Conservation (phyloP, 148 eudicot genomes). For the Cornus suecica region DNA sequence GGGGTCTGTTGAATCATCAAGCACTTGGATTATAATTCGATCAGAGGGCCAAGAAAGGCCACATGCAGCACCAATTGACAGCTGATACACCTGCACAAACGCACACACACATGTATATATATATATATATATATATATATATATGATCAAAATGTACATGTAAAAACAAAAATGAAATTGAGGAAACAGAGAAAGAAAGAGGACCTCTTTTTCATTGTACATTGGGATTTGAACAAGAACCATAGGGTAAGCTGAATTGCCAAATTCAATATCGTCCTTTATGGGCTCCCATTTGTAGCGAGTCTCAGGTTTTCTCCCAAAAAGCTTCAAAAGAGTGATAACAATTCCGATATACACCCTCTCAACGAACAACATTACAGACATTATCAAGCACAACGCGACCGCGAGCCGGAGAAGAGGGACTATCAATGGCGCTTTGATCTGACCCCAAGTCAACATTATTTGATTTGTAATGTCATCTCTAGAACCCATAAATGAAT, state of each 20-base stretch:
- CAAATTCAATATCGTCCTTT: slow-evolving; percentile 59
- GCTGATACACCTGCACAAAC: slow-evolving; percentile 17
- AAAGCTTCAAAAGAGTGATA: slow-evolving; percentile 37
- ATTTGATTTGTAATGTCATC: slow-evolving; percentile 33
- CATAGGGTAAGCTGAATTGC: slow-evolving; percentile 49
- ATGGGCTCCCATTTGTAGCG: slow-evolving; percentile 56
- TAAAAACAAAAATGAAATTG: not conserved
- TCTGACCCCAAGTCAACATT: slow-evolving; percentile 42
- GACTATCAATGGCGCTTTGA: slow-evolving; percentile 53
- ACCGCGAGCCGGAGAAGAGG: slow-evolving; percentile 43
- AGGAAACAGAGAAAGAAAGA: slow-evolving; percentile 5
- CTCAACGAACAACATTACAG: slow-evolving; percentile 57
- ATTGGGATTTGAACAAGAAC: slow-evolving; percentile 74
- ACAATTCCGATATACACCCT: slow-evolving; percentile 49
- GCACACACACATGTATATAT: too few relatives aligned
- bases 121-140: slow-evolving; percentile 12
- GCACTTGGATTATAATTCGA: slow-evolving; percentile 31
- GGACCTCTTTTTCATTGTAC: slow-evolving; percentile 70
- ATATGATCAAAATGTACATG: too few relatives aligned
- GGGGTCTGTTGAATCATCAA: slow-evolving; percentile 39
- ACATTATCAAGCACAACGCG: slow-evolving; percentile 42
- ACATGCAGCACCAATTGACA: slow-evolving; percentile 35
- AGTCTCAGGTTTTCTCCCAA: slow-evolving; percentile 52
- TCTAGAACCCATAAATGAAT: slow-evolving; percentile 12
- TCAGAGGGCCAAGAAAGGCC: slow-evolving; percentile 38